Evolutionary conservation across 371 early-diverging fungal genomes (phyloP).

Genomic region (Rhizopus sp.): DNA sequence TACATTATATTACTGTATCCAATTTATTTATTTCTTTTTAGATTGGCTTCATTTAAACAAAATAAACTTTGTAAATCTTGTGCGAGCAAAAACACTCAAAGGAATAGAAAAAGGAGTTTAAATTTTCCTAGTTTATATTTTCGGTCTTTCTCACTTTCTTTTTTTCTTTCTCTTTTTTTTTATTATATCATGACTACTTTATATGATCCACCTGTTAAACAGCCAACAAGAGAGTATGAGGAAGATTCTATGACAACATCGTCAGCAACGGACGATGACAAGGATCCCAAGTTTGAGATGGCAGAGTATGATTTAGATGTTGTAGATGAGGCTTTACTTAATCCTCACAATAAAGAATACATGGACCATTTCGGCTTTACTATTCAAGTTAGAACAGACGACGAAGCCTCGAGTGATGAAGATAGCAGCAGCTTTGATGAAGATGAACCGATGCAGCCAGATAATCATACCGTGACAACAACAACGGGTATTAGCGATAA

Average conservation of each 20-base stretch:
- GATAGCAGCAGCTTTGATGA: conserved; percentile 21
- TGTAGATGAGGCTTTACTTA: conserved; percentile 40
- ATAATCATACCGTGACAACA: conserved; percentile 4
- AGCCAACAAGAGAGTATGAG: background rate
- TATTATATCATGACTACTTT: background rate
- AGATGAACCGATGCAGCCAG: conserved; percentile 2
- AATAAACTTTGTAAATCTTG: no score
- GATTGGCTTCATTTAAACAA: conserved; percentile 41
- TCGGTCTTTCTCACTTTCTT: background rate
- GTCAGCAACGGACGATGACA: conserved; percentile 3
- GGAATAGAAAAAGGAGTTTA: background rate
- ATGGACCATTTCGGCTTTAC: conserved; percentile 48
- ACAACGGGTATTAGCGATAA: conserved; percentile 9
- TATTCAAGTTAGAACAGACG: conserved; percentile 47
- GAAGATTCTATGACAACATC: conserved; percentile 9
- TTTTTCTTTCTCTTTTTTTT: conserved; percentile 3
- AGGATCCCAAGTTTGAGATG: conserved; percentile 5
- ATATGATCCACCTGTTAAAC: conserved; percentile 1
- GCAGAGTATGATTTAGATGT: conserved; percentile 45
- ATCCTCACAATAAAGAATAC: conserved; percentile 40
- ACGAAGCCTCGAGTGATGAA: conserved; percentile 34
- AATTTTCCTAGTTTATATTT: background rate
- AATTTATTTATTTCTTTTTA: conserved; percentile 1
- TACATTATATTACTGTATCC: background rate
- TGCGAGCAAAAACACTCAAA: no score